Conservation (phyloP, 176 grass and related monocot species). For the Dendrocalamus sinicus region DNA sequence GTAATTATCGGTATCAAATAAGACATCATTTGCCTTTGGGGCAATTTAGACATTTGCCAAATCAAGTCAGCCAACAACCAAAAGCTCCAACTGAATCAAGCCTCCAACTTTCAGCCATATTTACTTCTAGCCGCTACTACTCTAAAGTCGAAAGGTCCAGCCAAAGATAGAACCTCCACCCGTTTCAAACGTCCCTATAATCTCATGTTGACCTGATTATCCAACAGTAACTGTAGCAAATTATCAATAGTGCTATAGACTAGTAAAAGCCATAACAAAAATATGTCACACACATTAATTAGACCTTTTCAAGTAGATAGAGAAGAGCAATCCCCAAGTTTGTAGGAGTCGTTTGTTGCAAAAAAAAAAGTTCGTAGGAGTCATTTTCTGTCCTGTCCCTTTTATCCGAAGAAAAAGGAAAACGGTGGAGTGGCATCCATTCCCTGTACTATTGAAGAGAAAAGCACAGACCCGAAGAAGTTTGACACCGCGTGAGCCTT, state of each 20-base stretch:
- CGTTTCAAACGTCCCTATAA: no score
- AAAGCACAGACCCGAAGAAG: background rate
- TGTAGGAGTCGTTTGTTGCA: background rate
- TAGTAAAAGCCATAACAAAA: background rate
- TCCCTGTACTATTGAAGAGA: background rate
- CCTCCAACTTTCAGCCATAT: no score
- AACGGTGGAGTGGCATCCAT: background rate
- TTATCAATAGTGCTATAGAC: background rate
- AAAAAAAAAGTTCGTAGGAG: background rate
- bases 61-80: no score
- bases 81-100: no score
- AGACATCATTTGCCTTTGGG: no score
- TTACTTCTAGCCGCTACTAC: no score
- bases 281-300: background rate
- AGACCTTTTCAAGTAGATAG: background rate
- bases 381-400: constrained; percentile 9
- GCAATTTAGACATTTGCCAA: no score
- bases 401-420: constrained; percentile 1
- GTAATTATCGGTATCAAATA: no score
- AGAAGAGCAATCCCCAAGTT: background rate
- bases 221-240: background rate
- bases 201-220: background rate
- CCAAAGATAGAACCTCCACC: no score
- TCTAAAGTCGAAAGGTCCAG: no score
- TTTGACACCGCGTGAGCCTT: background rate